Percentiles rank a stretch among this genome's conserved stretches.
Conservation (phyloP, 345 rosid species). For the Physaria fendleri region DNA sequence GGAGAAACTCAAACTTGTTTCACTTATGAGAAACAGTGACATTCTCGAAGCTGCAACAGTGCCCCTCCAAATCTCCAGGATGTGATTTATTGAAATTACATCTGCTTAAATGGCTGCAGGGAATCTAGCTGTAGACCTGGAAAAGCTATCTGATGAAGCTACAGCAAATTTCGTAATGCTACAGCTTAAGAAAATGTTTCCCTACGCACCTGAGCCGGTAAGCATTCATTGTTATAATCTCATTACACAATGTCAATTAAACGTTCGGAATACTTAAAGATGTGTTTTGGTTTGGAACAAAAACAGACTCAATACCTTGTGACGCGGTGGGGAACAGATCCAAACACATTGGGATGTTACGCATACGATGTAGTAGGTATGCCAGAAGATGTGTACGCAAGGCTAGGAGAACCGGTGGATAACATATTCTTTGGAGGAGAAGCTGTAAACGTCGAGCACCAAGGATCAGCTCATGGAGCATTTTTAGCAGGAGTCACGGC, state of each 20-base stretch:
- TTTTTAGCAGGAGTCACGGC: constrained; percentile 68
- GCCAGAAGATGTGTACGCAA: constrained; percentile 56
- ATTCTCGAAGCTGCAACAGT: constrained; percentile 42
- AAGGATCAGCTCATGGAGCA: constrained; percentile 89
- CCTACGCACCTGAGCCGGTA: constrained; percentile 74
- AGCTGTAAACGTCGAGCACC: constrained; percentile 74
- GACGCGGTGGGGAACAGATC: constrained; percentile 78
- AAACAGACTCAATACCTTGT: constrained; percentile 63
- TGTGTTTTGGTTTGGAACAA: background rate
- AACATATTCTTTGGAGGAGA: constrained; percentile 86
- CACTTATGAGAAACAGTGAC: constrained; percentile 35
- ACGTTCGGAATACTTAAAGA: background rate
- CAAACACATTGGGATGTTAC: constrained; percentile 72
- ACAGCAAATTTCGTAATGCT: constrained; percentile 57
- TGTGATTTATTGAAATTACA: constrained; percentile 33
- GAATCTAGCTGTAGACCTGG: constrained; percentile 61
- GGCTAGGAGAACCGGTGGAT: constrained; percentile 58
- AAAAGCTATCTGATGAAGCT: constrained; percentile 57
- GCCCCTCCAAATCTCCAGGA: constrained; percentile 81
- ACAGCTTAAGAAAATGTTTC: constrained; percentile 87
- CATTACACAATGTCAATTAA: background rate
- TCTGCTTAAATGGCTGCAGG: constrained; percentile 81
- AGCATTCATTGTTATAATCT: background rate
- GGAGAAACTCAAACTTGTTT: constrained; percentile 39
- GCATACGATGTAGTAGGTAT: constrained; percentile 74